These are phyloP conservation scores for Rhinocladiella mackenziei DNA, from an alignment of 2,329 filamentous ascomycete species.

Conservation along the genomic window DNA sequence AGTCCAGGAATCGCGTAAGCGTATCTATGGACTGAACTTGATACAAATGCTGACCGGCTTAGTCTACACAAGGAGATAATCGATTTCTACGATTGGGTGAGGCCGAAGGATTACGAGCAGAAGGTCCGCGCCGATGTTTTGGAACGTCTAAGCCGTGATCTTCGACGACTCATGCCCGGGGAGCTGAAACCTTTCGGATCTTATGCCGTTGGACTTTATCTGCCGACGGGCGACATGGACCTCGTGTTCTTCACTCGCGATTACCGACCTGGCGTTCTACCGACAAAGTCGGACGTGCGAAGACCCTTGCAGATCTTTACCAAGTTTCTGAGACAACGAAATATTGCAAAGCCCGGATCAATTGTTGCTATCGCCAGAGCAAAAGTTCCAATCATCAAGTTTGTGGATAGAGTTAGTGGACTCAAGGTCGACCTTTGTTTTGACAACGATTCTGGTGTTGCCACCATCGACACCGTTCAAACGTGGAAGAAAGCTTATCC, in stretches of 20 bases:
- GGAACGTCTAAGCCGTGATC: conserved; percentile 58
- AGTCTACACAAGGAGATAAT: conserved; percentile 86
- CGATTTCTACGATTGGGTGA: conserved; percentile 83
- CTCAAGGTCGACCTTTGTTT: conserved; percentile 91
- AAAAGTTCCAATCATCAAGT: conserved; percentile 90
- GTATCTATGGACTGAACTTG: neutral
- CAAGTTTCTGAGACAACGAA: conserved; percentile 53
- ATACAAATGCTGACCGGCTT: conserved; percentile 13
- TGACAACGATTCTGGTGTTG: conserved; percentile 79
- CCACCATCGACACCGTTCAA: conserved; percentile 74
- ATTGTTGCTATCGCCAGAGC: conserved; percentile 69
- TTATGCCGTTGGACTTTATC: conserved; percentile 76
- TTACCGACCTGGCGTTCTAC: conserved; percentile 48
- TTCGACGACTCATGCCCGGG: conserved; percentile 56
- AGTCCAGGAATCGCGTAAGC: conserved; percentile 26
- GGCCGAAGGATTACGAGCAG: conserved; percentile 72
- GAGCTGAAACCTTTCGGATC: conserved; percentile 81
- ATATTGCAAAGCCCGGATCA: conserved; percentile 55
- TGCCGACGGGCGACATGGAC: conserved; percentile 87
- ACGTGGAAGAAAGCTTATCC: conserved; percentile 76
- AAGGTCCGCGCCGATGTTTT: conserved; percentile 69
- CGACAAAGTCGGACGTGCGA: conserved; percentile 43
- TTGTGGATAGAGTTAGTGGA: conserved; percentile 70
- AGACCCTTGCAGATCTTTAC: conserved; percentile 60
- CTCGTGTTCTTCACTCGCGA: conserved; percentile 69